phyloP scores from a whole-genome alignment of 179 eudicot genomes.

The Vitellaria paradoxa region DNA sequence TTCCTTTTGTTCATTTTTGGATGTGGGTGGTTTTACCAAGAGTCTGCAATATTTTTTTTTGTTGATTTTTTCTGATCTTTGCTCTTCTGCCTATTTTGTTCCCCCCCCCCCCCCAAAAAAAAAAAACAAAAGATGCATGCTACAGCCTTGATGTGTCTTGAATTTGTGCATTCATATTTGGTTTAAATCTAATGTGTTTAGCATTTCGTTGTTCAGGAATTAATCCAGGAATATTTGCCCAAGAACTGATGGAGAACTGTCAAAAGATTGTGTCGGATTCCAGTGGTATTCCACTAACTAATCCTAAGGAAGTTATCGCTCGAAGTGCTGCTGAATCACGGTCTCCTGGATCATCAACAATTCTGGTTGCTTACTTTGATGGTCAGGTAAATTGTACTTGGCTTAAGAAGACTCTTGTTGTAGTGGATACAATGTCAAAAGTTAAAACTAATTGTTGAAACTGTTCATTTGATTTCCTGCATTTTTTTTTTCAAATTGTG shows the following conservation, averaged over 20 bases:
- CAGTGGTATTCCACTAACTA: slow-evolving; percentile 25
- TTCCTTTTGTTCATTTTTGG: background rate
- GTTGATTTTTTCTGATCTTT: too few relatives aligned
- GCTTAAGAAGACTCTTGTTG: background rate
- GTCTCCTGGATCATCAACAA: slow-evolving; percentile 72
- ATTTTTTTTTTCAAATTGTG: background rate
- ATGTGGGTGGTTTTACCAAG: background rate
- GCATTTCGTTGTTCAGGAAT: slow-evolving; percentile 44
- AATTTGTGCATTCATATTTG: background rate
- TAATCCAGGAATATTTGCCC: slow-evolving; percentile 58
- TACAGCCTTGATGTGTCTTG: background rate
- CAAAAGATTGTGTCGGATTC: slow-evolving; percentile 39
- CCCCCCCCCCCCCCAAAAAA: too few relatives aligned
- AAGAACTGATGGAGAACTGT: slow-evolving; percentile 60
- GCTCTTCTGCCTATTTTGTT: too few relatives aligned
- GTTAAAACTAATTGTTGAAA: background rate
- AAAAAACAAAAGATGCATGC: too few relatives aligned
- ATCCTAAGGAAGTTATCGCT: slow-evolving; percentile 47
- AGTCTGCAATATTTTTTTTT: background rate
- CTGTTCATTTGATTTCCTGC: background rate
- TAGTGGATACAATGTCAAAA: background rate
- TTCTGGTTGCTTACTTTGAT: slow-evolving; percentile 68
- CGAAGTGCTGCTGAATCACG: slow-evolving; percentile 45
- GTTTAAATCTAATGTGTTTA: background rate
- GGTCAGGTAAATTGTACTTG: slow-evolving; percentile 47